Evolutionary conservation across 2,329 filamentous ascomycete genomes (phyloP), one percentile per base, ranked within the genome.

Genomic region (Aspergillus sp.): DNA sequence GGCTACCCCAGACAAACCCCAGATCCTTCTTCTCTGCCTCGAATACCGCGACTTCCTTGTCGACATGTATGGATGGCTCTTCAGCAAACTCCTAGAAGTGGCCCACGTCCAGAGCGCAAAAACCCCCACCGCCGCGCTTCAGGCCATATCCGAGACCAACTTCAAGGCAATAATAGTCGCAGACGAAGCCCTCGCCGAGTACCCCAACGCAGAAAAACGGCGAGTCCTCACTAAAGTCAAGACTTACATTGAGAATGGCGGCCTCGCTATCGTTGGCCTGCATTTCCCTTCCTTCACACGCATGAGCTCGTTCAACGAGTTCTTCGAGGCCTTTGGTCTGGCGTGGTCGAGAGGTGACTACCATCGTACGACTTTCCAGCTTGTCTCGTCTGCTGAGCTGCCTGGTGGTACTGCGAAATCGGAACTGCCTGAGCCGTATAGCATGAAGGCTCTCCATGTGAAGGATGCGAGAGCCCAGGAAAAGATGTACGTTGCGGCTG

Each of bases 401-500:
- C 60, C 60, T 9, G 19, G 27, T 15, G 19, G 24, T 20, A 30
- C 49, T 15, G 20, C 17, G 11, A 13, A 19, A 6, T 47, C 46
- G 39, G 59, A 54, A 15, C 51, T 71, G 6, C 66, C 69, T 19
- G 41, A n/a, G 5, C 41, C 57, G 12, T 68, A 66, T 46, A 67
- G 57, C 51, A 69, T 71, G 67, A 71, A 72, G 60, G 67, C 49
- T 4, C 57, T 71, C 8, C 67, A 73, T 59, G 55, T 73, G 30
- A 59, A 63, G 45, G 51, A 65, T 44, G 65, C 67, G 17, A 44
- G 46, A 24, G 55, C 48, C 5, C 20, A 65, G 3, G 68, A 73
- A 37, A 70, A 63, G 59, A 60, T 72, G n/a, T 69, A 65, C 45
- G 51, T 68, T 30, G 65, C 66, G 37, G 19, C 12, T 12, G 8